These are phyloP conservation scores for Dryas drummondii DNA, from an alignment of 306 rosid genomes.

Conservation along the genomic window DNA sequence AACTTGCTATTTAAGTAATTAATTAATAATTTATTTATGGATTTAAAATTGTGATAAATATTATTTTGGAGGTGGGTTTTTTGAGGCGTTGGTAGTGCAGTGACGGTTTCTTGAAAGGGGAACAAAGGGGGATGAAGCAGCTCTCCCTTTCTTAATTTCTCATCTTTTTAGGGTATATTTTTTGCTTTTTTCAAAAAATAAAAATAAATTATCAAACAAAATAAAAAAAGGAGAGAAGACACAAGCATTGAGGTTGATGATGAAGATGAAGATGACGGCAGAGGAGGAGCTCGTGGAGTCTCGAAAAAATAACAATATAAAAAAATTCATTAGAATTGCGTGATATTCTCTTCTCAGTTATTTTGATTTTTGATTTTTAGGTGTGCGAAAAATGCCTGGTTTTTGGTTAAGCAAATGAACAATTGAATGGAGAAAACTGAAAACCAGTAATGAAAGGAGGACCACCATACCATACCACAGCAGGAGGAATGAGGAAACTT, in stretches of 20 bases:
- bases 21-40: background rate
- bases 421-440: background rate
- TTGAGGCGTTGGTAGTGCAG: slow-evolving; percentile 11
- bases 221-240: background rate
- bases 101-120: slow-evolving; percentile 14
- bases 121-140: slow-evolving; percentile 24
- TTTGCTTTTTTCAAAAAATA: background rate
- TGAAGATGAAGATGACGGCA: slow-evolving; percentile 23
- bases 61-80: background rate
- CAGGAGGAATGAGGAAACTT: background rate
- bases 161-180: slow-evolving; percentile 28
- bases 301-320: slow-evolving; percentile 14
- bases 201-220: background rate
- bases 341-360: slow-evolving; percentile 32
- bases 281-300: slow-evolving; percentile 32
- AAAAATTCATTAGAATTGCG: slow-evolving; percentile 34
- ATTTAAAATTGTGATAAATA: background rate
- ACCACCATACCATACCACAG: too few relatives aligned
- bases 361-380: background rate
- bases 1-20: background rate
- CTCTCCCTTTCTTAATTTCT: slow-evolving; percentile 22
- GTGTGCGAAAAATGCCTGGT: slow-evolving; percentile 12
- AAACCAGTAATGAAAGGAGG: background rate
- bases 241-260: slow-evolving; percentile 6
- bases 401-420: background rate